Evolutionary conservation across 306 rosid genomes (phyloP).

Genomic region (Neltuma alba): DNA sequence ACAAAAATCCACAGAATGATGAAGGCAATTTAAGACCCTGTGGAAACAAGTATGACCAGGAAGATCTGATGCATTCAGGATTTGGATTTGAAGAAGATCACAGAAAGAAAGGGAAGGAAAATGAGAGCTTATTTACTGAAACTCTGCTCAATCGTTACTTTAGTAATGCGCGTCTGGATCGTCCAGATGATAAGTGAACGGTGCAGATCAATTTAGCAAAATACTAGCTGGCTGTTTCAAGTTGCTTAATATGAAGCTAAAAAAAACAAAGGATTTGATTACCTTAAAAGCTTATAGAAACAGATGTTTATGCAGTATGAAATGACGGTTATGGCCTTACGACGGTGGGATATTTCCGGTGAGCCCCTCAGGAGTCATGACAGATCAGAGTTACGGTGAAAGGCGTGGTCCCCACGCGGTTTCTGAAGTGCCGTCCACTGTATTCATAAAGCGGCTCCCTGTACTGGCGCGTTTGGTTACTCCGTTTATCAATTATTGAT

Average conservation of each 20-base stretch:
- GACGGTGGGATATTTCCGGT: conserved; percentile 1
- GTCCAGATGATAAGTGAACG: background rate
- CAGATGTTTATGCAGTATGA: background rate
- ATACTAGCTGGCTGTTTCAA: background rate
- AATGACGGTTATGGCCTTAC: conserved; percentile 1
- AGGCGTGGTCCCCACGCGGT: background rate
- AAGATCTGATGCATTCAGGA: background rate
- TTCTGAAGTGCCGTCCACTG: background rate
- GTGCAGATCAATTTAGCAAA: background rate
- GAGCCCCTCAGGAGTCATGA: background rate
- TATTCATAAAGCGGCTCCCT: background rate
- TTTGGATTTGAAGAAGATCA: conserved; percentile 6
- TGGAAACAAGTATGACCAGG: background rate
- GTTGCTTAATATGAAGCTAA: background rate
- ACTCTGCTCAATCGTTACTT: background rate
- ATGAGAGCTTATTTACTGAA: background rate
- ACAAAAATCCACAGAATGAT: background rate
- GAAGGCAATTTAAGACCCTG: conserved; percentile 1
- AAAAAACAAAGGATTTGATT: background rate
- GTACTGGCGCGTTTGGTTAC: background rate
- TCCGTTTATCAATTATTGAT: background rate
- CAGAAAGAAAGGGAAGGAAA: background rate
- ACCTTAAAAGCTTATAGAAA: background rate
- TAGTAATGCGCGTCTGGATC: background rate
- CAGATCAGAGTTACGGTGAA: background rate